Evolutionary conservation across 2,329 filamentous ascomycete species (phyloP), one percentile per base, ranked within the genome.

Genomic region (Bretziella fagacearum): DNA sequence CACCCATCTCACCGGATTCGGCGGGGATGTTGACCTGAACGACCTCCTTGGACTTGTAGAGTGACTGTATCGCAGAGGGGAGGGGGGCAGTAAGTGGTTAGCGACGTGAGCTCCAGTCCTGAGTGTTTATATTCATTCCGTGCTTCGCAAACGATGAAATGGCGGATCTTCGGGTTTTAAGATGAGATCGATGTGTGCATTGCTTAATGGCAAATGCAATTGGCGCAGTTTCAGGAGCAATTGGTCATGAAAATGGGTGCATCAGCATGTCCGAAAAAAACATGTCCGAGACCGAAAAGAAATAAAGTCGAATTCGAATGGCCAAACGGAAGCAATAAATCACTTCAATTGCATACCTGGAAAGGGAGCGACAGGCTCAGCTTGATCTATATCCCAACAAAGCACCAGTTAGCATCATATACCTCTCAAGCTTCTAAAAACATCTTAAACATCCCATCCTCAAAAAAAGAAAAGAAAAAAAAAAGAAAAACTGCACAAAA

Each of bases 11-110:
- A 65, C 91, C 91, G 53, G 87, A 93, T 67, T 94, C 91, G 62
- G 91, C 91, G 64, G 91, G 82, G 61, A 98, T 81, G 77, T 98
- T 98, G 73, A 98, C 91, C 73, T 98, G 91, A 62, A 96, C 79
- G 62, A 79, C 74, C 61, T 75, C 73, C 59, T 77, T 69, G 57
- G 69, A 78, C 65, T 74, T 74, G 71, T 74, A 79, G 68, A 80
- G 69, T 59, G 80, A 68, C 82, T 86, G 62, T 53, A 53, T 61
- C 27, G 22, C 29, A 30, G 3, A n/a, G n/a, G n/a, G n/a, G n/a
- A n/a, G n/a, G n/a, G n/a, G n/a, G n/a, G n/a, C n/a, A 42, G 7
- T 29, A 44, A 39, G 8, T 39, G 35, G 35, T 39, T 39, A 39
- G 35, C 18, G 18, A 39, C 35, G 13, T 17, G 35, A 39, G 35